A percentile compares a stretch with the other conserved stretches of the same genome.
Conservation (phyloP, 2,329 filamentous ascomycete genomes). For the Calonectria henricotiae region DNA sequence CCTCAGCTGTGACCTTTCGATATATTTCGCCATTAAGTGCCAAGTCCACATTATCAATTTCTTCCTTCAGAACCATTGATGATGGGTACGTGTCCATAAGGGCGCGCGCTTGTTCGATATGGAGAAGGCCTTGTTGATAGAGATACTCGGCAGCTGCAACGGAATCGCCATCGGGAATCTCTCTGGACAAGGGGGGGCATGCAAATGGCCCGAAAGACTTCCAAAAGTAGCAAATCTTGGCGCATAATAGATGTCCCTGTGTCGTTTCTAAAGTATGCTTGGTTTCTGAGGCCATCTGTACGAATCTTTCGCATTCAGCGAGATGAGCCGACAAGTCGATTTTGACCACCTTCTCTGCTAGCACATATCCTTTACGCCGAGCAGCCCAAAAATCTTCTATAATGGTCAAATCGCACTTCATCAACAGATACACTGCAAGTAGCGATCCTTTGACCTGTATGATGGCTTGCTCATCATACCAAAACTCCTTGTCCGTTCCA, state of each 20-base stretch:
- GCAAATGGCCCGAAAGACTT: not conserved
- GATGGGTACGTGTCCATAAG: not conserved
- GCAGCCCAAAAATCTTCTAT: not conserved
- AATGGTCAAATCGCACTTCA: conserved; percentile 1
- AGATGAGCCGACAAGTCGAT: conserved; percentile 3
- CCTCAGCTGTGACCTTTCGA: not conserved
- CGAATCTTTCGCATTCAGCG: conserved; percentile 1
- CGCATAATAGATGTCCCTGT: not conserved
- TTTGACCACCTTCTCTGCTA: too few species aligned
- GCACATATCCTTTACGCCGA: not conserved
- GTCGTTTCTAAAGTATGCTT: not conserved
- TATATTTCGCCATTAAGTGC: not conserved
- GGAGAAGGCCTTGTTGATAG: not conserved
- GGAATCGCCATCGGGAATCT: not conserved
- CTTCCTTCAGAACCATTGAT: not conserved
- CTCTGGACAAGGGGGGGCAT: not conserved
- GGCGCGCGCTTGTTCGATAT: not conserved
- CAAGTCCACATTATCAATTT: not conserved
- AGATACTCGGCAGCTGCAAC: not conserved
- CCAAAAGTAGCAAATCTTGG: conserved; percentile 15
- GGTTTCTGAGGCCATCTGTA: not conserved
- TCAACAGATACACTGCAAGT: not conserved
- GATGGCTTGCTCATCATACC: not conserved
- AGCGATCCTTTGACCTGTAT: conserved; percentile 13
- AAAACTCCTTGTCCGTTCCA: conserved; percentile 1